phyloP scores from a whole-genome alignment of 805 yeast species.

The Sugiyamaella floridensis region DNA sequence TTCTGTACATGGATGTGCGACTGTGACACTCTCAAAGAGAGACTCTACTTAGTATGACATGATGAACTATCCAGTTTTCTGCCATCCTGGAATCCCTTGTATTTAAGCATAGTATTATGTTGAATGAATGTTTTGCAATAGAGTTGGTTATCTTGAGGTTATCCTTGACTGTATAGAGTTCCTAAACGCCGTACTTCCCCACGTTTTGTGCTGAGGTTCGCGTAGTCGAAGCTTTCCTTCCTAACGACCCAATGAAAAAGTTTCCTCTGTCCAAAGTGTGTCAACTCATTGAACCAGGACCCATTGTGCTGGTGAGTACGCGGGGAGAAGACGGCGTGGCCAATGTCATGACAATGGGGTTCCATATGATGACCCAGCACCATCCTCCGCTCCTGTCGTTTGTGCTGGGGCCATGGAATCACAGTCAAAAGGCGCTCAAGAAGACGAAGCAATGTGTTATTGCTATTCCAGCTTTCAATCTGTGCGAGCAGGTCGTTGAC shows the following conservation, averaged over 20 bases:
- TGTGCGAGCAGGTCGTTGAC: conserved; percentile 11
- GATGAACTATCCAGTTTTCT: too few relatives aligned
- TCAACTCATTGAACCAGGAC: conserved; percentile 12
- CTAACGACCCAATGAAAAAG: conserved; percentile 2
- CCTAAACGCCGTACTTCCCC: not conserved
- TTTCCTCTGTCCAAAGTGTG: conserved; percentile 10
- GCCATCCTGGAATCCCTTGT: too few relatives aligned
- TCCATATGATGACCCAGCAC: conserved; percentile 13
- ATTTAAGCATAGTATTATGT: too few relatives aligned
- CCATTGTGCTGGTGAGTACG: conserved; percentile 10
- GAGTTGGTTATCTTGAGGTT: too few relatives aligned
- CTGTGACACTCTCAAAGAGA: too few relatives aligned
- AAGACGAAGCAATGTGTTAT: conserved; percentile 11
- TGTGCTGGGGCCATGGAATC: conserved; percentile 11
- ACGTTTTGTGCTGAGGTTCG: not conserved
- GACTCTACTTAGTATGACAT: too few relatives aligned
- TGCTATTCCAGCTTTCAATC: conserved; percentile 6
- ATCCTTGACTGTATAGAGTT: too few relatives aligned
- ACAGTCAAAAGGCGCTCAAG: conserved; percentile 6
- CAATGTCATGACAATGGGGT: conserved; percentile 14
- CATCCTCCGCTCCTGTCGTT: conserved; percentile 10
- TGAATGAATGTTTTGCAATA: too few relatives aligned
- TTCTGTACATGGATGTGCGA: too few relatives aligned
- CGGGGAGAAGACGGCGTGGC: not conserved
- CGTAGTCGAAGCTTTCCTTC: not conserved